Conservation (phyloP, 192 early-diverging fungal genomes). For the Coemansia sp. region DNA sequence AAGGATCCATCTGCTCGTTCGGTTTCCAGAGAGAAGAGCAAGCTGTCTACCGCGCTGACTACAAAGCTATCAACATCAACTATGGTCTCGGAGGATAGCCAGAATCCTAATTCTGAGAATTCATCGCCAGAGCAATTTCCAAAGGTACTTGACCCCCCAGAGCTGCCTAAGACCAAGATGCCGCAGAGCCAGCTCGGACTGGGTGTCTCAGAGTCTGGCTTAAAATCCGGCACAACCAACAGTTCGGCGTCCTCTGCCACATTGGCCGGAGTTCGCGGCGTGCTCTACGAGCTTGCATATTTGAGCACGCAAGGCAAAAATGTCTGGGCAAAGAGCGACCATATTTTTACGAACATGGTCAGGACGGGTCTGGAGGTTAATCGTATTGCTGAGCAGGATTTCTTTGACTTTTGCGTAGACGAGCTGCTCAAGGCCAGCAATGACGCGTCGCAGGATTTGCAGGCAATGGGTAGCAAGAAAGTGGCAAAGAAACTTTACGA, state of each 20-base stretch:
- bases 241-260: not conserved
- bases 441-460: conserved; percentile 50
- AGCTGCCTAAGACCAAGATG: conserved; percentile 23
- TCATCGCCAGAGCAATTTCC: not conserved
- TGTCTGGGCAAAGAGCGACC: conserved; percentile 49
- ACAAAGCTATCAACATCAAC: not conserved
- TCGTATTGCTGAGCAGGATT: conserved; percentile 55
- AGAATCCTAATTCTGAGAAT: not conserved
- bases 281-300: conserved; percentile 48
- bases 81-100: not conserved
- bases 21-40: not conserved
- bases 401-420: conserved; percentile 56
- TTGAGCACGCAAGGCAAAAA: conserved; percentile 52
- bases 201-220: not conserved
- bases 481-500: conserved; percentile 44
- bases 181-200: conserved; percentile 34
- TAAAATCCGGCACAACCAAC: not conserved
- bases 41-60: not conserved
- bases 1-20: not conserved
- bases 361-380: conserved; percentile 49
- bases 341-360: conserved; percentile 42
- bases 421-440: conserved; percentile 53
- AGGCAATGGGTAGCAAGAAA: conserved; percentile 46
- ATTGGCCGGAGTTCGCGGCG: conserved; percentile 31
- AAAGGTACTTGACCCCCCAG: conserved; percentile 2